Evolutionary conservation across 805 yeast genomes (phyloP), one percentile per base, ranked within the genome.

Genomic region (Maudiozyma turicensis): DNA sequence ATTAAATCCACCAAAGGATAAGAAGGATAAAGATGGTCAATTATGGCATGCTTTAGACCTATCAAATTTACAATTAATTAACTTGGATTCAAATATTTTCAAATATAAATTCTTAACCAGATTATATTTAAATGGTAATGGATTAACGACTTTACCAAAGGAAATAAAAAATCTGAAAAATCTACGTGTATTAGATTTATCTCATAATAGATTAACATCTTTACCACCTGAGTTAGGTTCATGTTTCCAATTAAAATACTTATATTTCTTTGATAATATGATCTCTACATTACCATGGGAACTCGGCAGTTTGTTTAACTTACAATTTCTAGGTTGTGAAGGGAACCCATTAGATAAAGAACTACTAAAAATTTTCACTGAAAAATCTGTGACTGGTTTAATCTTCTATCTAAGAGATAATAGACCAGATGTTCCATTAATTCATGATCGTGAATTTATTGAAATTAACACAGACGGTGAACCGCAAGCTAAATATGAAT

Each of bases 31-130:
- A 52, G 80, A 84, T 37, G 83, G 82, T 51, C 97, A 90, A 69
- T 76, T 86, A 61, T 93, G 99, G 99, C 85, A 95, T 48, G 91
- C 90, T 6, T 72, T 93, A 55, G 99, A 93, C 69, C 72, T 91
- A 55, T 81, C 95, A 54, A 96, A 96, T 51, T 95, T 93, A 66
- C 86, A 91, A 34, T 72, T 93, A 47, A 72, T 79, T 53, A 76
- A 78, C 50, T 56, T 91, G 32, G 78, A 87, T n/a, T 78, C 84
- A 20, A 81, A 81, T 57, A 67, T 93, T 43, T 88, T 88, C 72
- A 78, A 81, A 43, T 93, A 89, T 66, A 76, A 77, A 52, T 93
- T 93, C 58, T 75, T 93, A 59, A 93, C 91, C 61, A 83, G 91
- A 52, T 72, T 93, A 48, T 93, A 86, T 65, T 70, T 93, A 57